These are phyloP conservation scores for Malus hybrid DNA, from an alignment of 331 rosid genomes.

Conservation along the genomic window DNA sequence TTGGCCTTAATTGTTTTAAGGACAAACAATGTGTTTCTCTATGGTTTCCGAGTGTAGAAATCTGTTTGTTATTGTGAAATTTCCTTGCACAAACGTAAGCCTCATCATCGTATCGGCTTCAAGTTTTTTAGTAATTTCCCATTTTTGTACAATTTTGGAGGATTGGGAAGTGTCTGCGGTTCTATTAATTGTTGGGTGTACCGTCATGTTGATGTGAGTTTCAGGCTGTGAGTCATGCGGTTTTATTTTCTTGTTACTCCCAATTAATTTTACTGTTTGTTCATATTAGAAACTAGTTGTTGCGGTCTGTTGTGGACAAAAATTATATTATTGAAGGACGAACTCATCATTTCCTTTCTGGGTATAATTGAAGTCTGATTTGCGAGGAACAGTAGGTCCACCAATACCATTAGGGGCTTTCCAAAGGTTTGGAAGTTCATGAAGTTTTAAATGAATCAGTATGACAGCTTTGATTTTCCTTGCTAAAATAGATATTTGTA, in stretches of 20 bases:
- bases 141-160: too few relatives aligned
- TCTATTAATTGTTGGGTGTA: too few relatives aligned
- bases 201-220: neutral
- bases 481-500: neutral
- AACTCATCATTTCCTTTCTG: neutral
- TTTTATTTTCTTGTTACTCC: neutral
- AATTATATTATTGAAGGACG: too few relatives aligned
- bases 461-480: neutral
- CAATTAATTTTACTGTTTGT: neutral
- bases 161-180: too few relatives aligned
- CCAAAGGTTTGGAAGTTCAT: neutral
- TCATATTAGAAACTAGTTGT: neutral
- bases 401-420: neutral
- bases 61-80: too few relatives aligned
- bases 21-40: neutral
- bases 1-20: neutral
- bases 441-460: neutral
- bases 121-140: too few relatives aligned
- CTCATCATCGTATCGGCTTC: too few relatives aligned
- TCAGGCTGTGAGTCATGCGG: neutral
- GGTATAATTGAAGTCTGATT: constrained; percentile 6
- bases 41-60: too few relatives aligned
- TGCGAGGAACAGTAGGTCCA: neutral
- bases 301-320: neutral
- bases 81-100: too few relatives aligned